Percentiles rank a stretch among this genome's conserved stretches.
phyloP scores from a whole-genome alignment of 2,329 filamentous ascomycete species.

The Colletotrichum sp. region DNA sequence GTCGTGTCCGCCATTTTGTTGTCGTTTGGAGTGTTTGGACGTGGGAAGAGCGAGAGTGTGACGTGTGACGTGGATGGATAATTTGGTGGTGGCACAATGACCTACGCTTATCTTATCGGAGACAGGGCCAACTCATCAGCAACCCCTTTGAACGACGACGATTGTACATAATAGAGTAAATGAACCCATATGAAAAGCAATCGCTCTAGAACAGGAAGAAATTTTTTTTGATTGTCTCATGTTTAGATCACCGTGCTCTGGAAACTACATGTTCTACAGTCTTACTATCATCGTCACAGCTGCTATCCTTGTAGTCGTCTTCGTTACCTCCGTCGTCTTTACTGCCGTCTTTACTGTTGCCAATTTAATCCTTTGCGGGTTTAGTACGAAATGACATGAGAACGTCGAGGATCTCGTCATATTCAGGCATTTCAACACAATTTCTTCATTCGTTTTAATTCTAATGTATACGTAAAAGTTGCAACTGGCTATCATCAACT shows the following conservation, averaged over 20 bases:
- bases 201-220: background rate
- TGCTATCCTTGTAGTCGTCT: background rate
- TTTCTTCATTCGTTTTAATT: conserved; percentile 7
- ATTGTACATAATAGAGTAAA: background rate
- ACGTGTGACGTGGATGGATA: conserved; percentile 11
- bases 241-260: background rate
- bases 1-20: conserved; percentile 44
- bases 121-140: background rate
- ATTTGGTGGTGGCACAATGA: background rate
- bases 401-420: background rate
- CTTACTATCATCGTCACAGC: background rate
- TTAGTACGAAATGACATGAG: background rate
- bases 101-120: conserved; percentile 22
- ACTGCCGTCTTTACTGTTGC: background rate
- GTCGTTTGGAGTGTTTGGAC: background rate
- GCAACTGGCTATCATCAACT: conserved; percentile 18
- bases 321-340: background rate
- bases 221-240: background rate
- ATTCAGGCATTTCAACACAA: background rate
- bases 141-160: background rate
- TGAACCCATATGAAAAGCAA: background rate
- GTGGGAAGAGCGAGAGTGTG: conserved; percentile 5
- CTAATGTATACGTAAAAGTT: conserved; percentile 20
- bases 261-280: background rate
- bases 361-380: background rate